Base-by-base conservation (phyloP, 2,329 filamentous ascomycete genomes). In the Corinectria fuckeliana region DNA sequence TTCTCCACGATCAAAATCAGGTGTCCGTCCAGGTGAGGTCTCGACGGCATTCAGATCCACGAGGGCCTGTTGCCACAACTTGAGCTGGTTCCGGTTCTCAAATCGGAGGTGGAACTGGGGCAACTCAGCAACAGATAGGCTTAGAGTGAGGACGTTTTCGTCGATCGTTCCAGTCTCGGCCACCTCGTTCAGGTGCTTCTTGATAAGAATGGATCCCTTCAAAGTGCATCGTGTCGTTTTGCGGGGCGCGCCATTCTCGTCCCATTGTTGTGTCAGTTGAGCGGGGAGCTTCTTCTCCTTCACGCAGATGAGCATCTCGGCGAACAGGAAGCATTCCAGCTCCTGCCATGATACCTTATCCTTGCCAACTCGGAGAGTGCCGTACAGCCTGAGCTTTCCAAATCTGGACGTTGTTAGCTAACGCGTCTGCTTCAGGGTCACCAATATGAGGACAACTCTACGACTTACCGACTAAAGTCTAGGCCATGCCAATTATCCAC, bases 401-500 rank as follows among this genome's bases (percentile, higher is more conserved):
- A 99, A 99, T 65, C 91, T 91, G 67, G 18, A 26, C 28, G 21
- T 4, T 21, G 51, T 68, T 51, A 68, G 64, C 41, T 30, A 55
- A 36, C 32, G 13, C 13, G 55, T 49, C 36, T 26, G 38, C 44
- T 53, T 50, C 14, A 38, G 26, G 14, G 34, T 14, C 13, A n/a
- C 32, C 32, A 2, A 8, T 45, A 3, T 49, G 49, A 51, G n/a
- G 13, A 7, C 26, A 49, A 39, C 30, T 36, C 36, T 18, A 51
- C 45, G 16, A 59, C 81, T 69, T 79, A 90, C 84, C 91, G 87
- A 71, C 88, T 87, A 71, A 97, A 97, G 72, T 98, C 94, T 18
- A 99, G 82, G 0, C 95, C 94, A 74, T 99, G 95, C 95, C 95
- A 99, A 69, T 98, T 97, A 70, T 99, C 95, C 10, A 99, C 95